These are phyloP conservation scores for Cladophialophora immunda DNA, from an alignment of 2,329 filamentous ascomycete species.

Conservation along the genomic window DNA sequence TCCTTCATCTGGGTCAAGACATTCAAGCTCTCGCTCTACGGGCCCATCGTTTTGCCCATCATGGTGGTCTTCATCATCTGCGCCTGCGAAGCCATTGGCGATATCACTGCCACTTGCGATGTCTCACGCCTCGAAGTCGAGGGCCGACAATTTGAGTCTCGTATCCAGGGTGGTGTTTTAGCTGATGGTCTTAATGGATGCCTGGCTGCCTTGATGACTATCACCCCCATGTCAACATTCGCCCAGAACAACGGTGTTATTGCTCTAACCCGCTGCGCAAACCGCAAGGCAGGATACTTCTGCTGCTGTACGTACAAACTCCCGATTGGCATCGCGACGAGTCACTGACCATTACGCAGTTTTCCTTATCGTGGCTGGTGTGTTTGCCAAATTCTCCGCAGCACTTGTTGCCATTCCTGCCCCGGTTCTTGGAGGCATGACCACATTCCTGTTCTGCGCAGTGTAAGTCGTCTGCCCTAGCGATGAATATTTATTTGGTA, in stretches of 20 bases:
- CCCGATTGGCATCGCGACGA: not conserved
- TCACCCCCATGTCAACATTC: constrained; percentile 73
- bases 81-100: constrained; percentile 73
- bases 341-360: constrained; percentile 45
- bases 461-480: constrained; percentile 48
- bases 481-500: not conserved
- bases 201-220: constrained; percentile 70
- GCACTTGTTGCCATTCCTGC: constrained; percentile 72
- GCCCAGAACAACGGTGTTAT: constrained; percentile 77
- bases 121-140: constrained; percentile 71
- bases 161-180: constrained; percentile 73
- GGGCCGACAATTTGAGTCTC: constrained; percentile 70
- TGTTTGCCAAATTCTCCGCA: constrained; percentile 75
- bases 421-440: constrained; percentile 57
- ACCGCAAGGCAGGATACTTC: constrained; percentile 72
- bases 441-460: constrained; percentile 72
- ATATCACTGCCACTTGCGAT: constrained; percentile 74
- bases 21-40: constrained; percentile 71
- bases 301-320: constrained; percentile 54
- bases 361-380: constrained; percentile 73
- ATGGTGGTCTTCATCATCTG: constrained; percentile 67
- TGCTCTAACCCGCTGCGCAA: constrained; percentile 72
- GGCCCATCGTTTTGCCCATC: constrained; percentile 71
- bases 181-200: constrained; percentile 73
- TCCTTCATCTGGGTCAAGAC: constrained; percentile 77